Evolutionary conservation across 108 stramenopile species (phyloP).

Genomic region (Mayamaea pseudoterrestris): DNA sequence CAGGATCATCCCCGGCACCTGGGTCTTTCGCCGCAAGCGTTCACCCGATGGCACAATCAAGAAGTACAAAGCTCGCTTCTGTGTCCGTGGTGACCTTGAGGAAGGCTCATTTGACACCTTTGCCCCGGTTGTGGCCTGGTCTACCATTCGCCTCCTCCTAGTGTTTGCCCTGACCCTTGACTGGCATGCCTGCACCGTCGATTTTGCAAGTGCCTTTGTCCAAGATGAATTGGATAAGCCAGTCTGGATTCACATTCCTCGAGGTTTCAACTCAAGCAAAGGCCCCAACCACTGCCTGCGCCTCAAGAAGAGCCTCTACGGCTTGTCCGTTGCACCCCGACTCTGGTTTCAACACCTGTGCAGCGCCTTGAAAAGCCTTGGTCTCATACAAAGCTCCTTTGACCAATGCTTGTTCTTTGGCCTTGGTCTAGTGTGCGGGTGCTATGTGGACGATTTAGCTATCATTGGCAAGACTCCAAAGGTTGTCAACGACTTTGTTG

Average conservation of each 20-base stretch:
- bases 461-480: too few species aligned
- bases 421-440: conserved; percentile 17
- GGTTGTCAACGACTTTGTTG: too few species aligned
- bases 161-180: conserved; percentile 7
- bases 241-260: conserved; percentile 31
- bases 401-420: conserved; percentile 43
- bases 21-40: conserved; percentile 28
- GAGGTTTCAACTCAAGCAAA: conserved; percentile 18
- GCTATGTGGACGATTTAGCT: conserved; percentile 40
- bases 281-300: conserved; percentile 15
- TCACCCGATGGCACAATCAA: conserved; percentile 25
- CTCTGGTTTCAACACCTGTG: conserved; percentile 25
- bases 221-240: conserved; percentile 26
- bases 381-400: conserved; percentile 20
- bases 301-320: conserved; percentile 21
- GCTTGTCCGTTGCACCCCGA: conserved; percentile 23
- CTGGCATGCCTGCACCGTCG: conserved; percentile 32
- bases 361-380: conserved; percentile 5
- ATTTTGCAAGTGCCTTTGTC: conserved; percentile 27
- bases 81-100: conserved; percentile 18
- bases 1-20: conserved; percentile 22
- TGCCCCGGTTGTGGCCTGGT: conserved; percentile 35
- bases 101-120: conserved; percentile 26
- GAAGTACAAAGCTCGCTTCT: conserved; percentile 31
- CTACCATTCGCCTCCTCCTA: conserved; percentile 20